Evolutionary conservation across 1,139 yeast species (phyloP).

Genomic region (Pichiaceae sp.): DNA sequence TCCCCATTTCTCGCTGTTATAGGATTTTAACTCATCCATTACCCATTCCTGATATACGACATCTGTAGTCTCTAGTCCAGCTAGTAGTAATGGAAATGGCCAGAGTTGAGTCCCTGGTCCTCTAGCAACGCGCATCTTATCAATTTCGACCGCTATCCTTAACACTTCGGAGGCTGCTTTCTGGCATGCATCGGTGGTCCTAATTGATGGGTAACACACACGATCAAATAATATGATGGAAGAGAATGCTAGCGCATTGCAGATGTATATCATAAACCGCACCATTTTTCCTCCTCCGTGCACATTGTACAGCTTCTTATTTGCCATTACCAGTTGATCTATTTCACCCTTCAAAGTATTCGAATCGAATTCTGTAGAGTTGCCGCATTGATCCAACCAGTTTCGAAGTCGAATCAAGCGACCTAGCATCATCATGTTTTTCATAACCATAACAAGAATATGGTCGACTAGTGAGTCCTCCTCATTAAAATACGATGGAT

Average conservation of each 20-base stretch:
- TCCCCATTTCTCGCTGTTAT: conserved; percentile 5
- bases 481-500: conserved; percentile 4
- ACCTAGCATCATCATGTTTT: conserved; percentile 6
- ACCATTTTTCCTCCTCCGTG: neutral
- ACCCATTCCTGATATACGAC: conserved; percentile 6
- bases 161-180: conserved; percentile 5
- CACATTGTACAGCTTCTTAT: conserved; percentile 2
- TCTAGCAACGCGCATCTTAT: conserved; percentile 1
- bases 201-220: conserved; percentile 5
- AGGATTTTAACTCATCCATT: conserved; percentile 3
- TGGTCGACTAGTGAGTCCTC: conserved; percentile 4
- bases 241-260: conserved; percentile 4
- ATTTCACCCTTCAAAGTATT: conserved; percentile 3
- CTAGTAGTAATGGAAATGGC: conserved; percentile 7
- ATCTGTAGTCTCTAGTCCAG: conserved; percentile 7
- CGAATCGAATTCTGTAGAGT: conserved; percentile 7
- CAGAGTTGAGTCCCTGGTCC: conserved; percentile 4
- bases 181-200: conserved; percentile 5
- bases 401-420: conserved; percentile 5
- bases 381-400: conserved; percentile 8
- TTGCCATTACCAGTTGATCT: conserved; percentile 1
- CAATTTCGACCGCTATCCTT: conserved; percentile 4
- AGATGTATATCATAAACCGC: neutral
- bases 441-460: conserved; percentile 4
- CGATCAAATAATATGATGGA: conserved; percentile 5